A percentile compares a stretch with the other conserved stretches of the same genome.
phyloP scores from a whole-genome alignment of 305 asterid species.

The Fraxinus baroniana region DNA sequence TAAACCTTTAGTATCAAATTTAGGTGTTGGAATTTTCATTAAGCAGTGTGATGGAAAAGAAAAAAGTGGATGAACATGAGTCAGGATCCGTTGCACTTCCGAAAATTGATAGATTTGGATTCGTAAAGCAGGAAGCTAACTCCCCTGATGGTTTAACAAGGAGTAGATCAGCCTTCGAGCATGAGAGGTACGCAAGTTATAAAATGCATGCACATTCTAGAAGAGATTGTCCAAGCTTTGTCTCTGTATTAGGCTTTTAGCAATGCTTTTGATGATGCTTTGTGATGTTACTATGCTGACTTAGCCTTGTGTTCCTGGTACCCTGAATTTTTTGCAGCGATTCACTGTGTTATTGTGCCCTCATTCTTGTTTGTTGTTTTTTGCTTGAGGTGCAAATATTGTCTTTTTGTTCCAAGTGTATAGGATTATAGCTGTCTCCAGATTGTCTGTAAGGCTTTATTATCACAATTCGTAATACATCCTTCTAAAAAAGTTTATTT shows the following conservation, averaged over 20 bases:
- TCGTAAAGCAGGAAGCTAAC: slow-evolving; percentile 51
- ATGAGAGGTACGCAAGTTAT: slow-evolving; percentile 44
- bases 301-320: slow-evolving; percentile 9
- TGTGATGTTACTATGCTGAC: background rate
- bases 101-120: slow-evolving; percentile 71
- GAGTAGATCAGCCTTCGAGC: slow-evolving; percentile 52
- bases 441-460: background rate
- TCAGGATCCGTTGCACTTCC: slow-evolving; percentile 41
- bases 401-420: slow-evolving; percentile 2
- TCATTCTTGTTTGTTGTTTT: background rate
- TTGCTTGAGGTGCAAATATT: background rate
- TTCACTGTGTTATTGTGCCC: background rate
- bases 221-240: background rate
- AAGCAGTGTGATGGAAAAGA: slow-evolving; percentile 50
- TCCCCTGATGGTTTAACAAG: slow-evolving; percentile 47
- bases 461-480: background rate
- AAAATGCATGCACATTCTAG: background rate
- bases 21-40: slow-evolving; percentile 18
- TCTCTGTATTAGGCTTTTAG: background rate
- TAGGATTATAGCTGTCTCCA: background rate
- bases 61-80: slow-evolving; percentile 54
- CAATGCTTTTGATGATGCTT: background rate
- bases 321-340: background rate
- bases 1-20: slow-evolving; percentile 4
- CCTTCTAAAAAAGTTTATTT: background rate